Percentiles rank a stretch among this genome's conserved stretches.
Conservation (phyloP, 2,329 filamentous ascomycete genomes). For the Aspergillus amoenus region DNA sequence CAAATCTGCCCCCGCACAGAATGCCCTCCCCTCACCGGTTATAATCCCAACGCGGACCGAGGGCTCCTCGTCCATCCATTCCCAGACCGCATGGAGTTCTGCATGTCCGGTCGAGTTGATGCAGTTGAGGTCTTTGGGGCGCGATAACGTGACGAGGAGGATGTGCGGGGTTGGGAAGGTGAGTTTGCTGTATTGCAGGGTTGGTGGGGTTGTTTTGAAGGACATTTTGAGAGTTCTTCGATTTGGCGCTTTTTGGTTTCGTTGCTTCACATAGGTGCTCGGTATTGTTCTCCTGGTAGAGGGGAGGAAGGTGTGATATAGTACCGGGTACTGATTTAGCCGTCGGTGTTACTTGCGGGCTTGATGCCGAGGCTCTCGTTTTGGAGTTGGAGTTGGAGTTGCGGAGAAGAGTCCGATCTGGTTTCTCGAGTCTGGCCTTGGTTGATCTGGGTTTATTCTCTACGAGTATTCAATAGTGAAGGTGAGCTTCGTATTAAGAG, state of each 20-base stretch:
- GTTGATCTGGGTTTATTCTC: not conserved
- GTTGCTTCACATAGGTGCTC: not conserved
- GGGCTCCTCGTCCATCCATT: slow-evolving; percentile 48
- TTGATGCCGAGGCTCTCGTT: not conserved
- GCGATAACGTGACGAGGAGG: slow-evolving; percentile 50
- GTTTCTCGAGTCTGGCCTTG: not conserved
- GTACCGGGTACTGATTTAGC: too few species aligned
- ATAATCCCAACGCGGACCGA: slow-evolving; percentile 40
- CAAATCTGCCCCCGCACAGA: slow-evolving; percentile 47
- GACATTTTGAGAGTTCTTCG: not conserved
- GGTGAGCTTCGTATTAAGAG: not conserved
- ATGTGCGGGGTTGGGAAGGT: slow-evolving; percentile 46
- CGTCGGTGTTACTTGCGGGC: not conserved
- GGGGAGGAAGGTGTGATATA: too few species aligned
- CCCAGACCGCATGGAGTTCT: slow-evolving; percentile 44
- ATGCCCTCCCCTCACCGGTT: slow-evolving; percentile 44
- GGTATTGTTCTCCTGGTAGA: too few species aligned
- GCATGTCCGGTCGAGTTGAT: slow-evolving; percentile 43
- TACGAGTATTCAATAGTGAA: not conserved
- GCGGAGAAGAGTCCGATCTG: not conserved
- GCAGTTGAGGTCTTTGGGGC: slow-evolving; percentile 45
- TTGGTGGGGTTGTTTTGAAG: slow-evolving; percentile 33
- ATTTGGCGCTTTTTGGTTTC: not conserved
- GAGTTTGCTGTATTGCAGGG: slow-evolving; percentile 32
- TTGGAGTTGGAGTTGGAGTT: not conserved